phyloP scores from a whole-genome alignment of 305 asterid species.

The Fraxinus dipetala region DNA sequence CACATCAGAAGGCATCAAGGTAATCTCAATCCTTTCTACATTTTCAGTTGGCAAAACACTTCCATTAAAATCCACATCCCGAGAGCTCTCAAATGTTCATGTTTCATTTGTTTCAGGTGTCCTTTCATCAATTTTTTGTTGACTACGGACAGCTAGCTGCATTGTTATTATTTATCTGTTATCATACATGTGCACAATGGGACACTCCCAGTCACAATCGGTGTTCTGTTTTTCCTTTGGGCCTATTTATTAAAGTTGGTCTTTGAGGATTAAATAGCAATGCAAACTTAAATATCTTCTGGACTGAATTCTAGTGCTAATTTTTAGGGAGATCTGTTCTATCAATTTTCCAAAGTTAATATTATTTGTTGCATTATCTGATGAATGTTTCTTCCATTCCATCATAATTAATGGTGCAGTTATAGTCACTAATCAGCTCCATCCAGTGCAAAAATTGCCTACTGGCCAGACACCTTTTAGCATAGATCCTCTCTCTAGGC shows the following conservation, averaged over 20 bases:
- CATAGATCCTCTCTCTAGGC: background rate
- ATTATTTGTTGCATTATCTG: background rate
- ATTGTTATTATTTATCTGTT: background rate
- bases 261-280: background rate
- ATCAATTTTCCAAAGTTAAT: background rate
- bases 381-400: background rate
- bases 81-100: conserved; percentile 12
- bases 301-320: background rate
- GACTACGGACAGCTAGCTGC: background rate
- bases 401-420: background rate
- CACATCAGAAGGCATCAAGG: conserved; percentile 80
- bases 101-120: conserved; percentile 11
- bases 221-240: background rate
- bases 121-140: background rate
- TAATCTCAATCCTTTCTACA: conserved; percentile 28
- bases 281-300: background rate
- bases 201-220: background rate
- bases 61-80: background rate
- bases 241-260: background rate
- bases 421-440: background rate
- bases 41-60: conserved; percentile 2
- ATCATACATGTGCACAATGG: background rate
- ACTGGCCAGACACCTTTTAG: background rate
- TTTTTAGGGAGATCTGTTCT: background rate
- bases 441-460: background rate